Conservation (phyloP, 1,139 yeast genomes). For the Yamadazyma sp. region DNA sequence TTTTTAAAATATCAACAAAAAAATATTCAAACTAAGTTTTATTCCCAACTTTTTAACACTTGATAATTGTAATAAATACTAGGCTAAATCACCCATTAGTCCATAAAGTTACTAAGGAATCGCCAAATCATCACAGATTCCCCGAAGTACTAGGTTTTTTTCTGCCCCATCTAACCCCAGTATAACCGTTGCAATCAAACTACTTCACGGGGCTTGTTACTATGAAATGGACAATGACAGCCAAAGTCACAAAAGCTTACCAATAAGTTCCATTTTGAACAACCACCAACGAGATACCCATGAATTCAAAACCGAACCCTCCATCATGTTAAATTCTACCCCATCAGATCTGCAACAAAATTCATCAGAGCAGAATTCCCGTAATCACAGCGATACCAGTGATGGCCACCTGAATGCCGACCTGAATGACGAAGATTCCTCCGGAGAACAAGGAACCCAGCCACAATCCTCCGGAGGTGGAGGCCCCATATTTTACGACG, state of each 20-base stretch:
- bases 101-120: neutral
- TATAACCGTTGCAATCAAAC: neutral
- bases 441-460: neutral
- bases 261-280: constrained; percentile 8
- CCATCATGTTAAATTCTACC: neutral
- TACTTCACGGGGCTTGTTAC: neutral
- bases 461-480: neutral
- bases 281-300: neutral
- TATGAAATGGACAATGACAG: constrained; percentile 8
- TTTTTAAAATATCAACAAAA: constrained; percentile 2
- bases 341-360: neutral
- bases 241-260: constrained; percentile 3
- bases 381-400: neutral
- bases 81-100: neutral
- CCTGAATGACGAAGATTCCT: constrained; percentile 2
- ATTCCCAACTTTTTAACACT: neutral
- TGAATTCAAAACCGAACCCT: neutral
- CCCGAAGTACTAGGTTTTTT: neutral
- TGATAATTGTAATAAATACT: neutral
- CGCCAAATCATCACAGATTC: neutral
- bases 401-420: neutral
- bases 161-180: neutral
- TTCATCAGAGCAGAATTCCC: neutral
- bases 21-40: neutral
- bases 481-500: constrained; percentile 16